These are phyloP conservation scores for Arachnomyces sp. DNA, from an alignment of 2,329 filamentous ascomycete genomes.

Conservation along the genomic window DNA sequence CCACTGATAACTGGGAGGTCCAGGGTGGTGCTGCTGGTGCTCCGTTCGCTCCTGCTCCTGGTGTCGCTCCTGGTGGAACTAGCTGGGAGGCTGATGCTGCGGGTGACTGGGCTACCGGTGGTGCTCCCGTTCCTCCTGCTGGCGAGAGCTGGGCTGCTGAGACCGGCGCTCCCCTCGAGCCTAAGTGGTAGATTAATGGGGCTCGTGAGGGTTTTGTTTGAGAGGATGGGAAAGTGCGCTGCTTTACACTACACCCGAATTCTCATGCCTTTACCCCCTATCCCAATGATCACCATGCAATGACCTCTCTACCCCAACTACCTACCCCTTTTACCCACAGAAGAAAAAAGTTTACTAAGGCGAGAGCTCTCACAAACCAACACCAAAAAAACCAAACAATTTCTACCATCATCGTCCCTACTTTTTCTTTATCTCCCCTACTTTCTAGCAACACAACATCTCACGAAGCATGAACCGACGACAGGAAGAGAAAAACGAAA, in stretches of 20 bases:
- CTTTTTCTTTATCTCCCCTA: too few species aligned
- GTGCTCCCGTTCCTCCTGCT: conserved; percentile 26
- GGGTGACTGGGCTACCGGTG: conserved; percentile 46
- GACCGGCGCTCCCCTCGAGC: conserved; percentile 17
- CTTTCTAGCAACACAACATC: neutral
- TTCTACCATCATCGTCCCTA: too few species aligned
- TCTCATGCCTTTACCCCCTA: too few species aligned
- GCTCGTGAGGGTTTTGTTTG: conserved; percentile 20
- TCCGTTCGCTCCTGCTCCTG: conserved; percentile 58
- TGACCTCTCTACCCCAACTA: too few species aligned
- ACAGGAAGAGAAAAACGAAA: conserved; percentile 1
- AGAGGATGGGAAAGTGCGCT: conserved; percentile 14
- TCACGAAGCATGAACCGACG: neutral
- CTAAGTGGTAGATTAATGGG: conserved; percentile 33
- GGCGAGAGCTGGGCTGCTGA: conserved; percentile 37
- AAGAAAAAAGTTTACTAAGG: too few species aligned
- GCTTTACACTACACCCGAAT: conserved; percentile 14
- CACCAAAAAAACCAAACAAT: too few species aligned
- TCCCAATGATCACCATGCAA: too few species aligned
- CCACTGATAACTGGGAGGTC: conserved; percentile 82
- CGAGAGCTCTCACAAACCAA: too few species aligned
- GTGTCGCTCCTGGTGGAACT: conserved; percentile 51
- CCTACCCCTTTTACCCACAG: too few species aligned
- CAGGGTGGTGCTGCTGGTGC: conserved; percentile 54
- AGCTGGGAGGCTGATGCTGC: conserved; percentile 52